A percentile compares a stretch with the other conserved stretches of the same genome.
Evolutionary conservation across 345 rosid species (phyloP).

Genomic region (Citrus australasica): DNA sequence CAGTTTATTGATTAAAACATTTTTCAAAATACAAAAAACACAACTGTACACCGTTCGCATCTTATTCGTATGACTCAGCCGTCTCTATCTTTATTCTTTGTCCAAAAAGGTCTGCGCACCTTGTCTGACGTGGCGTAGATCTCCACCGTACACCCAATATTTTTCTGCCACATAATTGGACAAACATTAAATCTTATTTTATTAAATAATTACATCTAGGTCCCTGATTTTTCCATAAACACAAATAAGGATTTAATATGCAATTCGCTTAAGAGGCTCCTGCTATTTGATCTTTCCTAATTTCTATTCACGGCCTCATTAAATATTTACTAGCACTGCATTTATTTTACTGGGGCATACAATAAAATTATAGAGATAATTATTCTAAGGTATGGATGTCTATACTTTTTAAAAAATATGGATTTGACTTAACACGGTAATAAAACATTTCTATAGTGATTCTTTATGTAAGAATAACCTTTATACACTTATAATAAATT

Average conservation of each 20-base stretch:
- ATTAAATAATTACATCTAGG: not conserved
- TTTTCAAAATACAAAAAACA: not conserved
- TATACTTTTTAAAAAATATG: no score
- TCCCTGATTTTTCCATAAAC: not conserved
- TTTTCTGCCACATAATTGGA: conserved; percentile 13
- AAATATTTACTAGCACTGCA: no score
- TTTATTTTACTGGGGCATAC: no score
- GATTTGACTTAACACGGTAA: fast-evolving
- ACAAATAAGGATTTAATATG: no score
- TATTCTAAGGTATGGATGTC: no score
- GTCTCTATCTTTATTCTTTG: not conserved
- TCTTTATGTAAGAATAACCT: no score
- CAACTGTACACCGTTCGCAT: not conserved
- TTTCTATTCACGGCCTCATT: no score
- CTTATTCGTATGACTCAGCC: conserved; percentile 6
- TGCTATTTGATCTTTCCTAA: no score
- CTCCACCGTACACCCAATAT: not conserved
- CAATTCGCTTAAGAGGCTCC: no score
- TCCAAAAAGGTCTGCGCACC: not conserved
- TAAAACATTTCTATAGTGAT: fast-evolving
- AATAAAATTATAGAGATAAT: no score
- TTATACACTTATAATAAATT: no score
- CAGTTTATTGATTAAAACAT: not conserved
- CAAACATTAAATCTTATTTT: not conserved
- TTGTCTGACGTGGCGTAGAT: conserved; percentile 25